Evolutionary conservation across 306 rosid genomes (phyloP), one percentile per base, ranked within the genome.

Genomic region (Macrotyloma uniflorum): DNA sequence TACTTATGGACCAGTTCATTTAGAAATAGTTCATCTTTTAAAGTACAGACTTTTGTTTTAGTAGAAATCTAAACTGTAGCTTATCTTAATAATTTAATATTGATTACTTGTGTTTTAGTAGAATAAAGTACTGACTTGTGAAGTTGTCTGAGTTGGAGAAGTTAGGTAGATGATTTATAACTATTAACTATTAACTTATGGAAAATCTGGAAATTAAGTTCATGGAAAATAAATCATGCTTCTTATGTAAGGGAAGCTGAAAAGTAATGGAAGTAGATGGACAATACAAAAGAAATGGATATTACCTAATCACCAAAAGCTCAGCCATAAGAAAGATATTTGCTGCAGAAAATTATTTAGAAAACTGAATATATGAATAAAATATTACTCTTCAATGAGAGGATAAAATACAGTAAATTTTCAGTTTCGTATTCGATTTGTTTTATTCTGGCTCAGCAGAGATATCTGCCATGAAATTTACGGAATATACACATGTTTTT

Each of bases 121-220:
- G 63, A 75, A 63, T 75, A 63, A 62, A 75, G 28, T 64, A n/a
- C 26, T 26, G 18, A 33, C 65, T 49, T 30, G 11, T 47, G 28
- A 35, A 18, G 13, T 45, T 62, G 61, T 47, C 35, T 32, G 19
- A 18, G 71, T 42, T 74, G 55, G 47, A 75, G 47, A 61, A n/a
- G n/a, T n/a, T n/a, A 61, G 72, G 4, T 33, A 35, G 46, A 46
- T 28, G 61, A 73, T 51, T 32, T 14, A 32, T 71, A 11, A 30
- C 18, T 65, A 38, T 65, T 43, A 20, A 32, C 49, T 73, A 55
- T 54, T 22, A 57, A 49, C 33, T 53, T 4, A 6, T 13, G 26
- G 58, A 51, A 51, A 51, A 51, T 4, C 19, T 5, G 26, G 23
- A 51, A 54, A 36, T 36, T 35, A 35, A 11, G 20, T 50, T 53